Evolutionary conservation across 768 basidiomycete species (phyloP), one percentile per base, ranked within the genome.

Genomic region (Tylopilus cervinicoccineus): DNA sequence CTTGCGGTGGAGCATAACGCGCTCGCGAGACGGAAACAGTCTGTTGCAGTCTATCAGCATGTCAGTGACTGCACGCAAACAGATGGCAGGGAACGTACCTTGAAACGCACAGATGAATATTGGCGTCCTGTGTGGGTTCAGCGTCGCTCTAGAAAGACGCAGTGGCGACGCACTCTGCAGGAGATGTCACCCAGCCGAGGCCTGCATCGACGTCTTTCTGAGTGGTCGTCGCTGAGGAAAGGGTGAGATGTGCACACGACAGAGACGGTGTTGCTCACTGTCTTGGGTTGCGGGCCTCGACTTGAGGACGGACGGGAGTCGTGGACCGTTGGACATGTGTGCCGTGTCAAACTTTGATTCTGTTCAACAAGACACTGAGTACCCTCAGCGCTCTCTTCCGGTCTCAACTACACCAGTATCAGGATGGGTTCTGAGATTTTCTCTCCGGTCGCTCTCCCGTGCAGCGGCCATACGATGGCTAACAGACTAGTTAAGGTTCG

Each of bases 21-120:
- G 76, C 20, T 88, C 86, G 22, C 77, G 76, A 19, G 79, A 78
- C 17, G 84, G 87, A 59, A 85, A 88, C 34, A 91, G 71, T 23
- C 86, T 81, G 61, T 77, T 76, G 63, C 88, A 92, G 43, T 77
- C 83, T 81, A 36, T 60, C 4, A 43, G 38, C 4, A 37, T 32
- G 34, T 58, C 50, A 48, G 46, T n/a, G 23, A 31, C 31, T 20
- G 14, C 3, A 28, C 7, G 12, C 28, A 27, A 22, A 29, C 3
- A 6, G 22, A 28, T 20, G 42, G 19, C 26, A 47, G 34, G 40
- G 37, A 40, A 38, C 12, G 27, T 64, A 83, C 84, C 76, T 56
- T 76, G 66, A 29, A 85, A 70, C 4, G 75, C 83, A 56, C 88
- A 91, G 47, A 91, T 88, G 62, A 79, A 88, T n/a, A 91, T 85